Evolutionary conservation across 345 rosid species (phyloP).

Genomic region (Firmiana major): DNA sequence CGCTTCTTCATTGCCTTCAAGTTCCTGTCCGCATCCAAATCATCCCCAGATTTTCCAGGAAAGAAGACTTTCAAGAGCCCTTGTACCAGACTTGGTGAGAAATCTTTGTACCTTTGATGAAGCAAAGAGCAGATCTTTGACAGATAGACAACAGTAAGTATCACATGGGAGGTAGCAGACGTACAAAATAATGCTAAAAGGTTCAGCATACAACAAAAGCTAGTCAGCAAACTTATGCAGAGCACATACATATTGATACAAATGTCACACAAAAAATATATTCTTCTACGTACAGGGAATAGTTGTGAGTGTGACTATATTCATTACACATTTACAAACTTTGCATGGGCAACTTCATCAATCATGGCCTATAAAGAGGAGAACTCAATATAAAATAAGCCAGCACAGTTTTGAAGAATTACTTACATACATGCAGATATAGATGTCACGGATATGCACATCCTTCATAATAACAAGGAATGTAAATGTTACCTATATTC

Average conservation of each 20-base stretch:
- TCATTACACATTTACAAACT: background rate
- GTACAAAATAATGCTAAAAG: background rate
- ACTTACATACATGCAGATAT: slow-evolving; percentile 7
- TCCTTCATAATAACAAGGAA: background rate
- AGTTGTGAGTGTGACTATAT: background rate
- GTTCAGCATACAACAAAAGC: background rate
- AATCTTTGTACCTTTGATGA: slow-evolving; percentile 95
- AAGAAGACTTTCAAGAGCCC: slow-evolving; percentile 85
- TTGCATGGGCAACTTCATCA: background rate
- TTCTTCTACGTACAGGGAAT: background rate
- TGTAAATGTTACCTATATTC: background rate
- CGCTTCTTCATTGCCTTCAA: slow-evolving; percentile 94
- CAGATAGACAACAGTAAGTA: slow-evolving; percentile 26
- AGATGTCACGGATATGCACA: background rate
- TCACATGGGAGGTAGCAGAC: slow-evolving; percentile 1
- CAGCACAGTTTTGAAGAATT: background rate
- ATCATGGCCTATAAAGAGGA: background rate
- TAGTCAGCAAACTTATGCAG: background rate
- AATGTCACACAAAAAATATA: background rate
- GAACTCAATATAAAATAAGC: background rate
- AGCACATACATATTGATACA: background rate
- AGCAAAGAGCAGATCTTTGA: slow-evolving; percentile 89
- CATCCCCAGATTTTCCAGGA: slow-evolving; percentile 93
- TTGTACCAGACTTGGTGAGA: slow-evolving; percentile 80
- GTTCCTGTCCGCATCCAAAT: slow-evolving; percentile 77